Percentiles rank a stretch among this genome's conserved stretches.
phyloP scores from a whole-genome alignment of 148 eudicot species.

The Camellia japonica region DNA sequence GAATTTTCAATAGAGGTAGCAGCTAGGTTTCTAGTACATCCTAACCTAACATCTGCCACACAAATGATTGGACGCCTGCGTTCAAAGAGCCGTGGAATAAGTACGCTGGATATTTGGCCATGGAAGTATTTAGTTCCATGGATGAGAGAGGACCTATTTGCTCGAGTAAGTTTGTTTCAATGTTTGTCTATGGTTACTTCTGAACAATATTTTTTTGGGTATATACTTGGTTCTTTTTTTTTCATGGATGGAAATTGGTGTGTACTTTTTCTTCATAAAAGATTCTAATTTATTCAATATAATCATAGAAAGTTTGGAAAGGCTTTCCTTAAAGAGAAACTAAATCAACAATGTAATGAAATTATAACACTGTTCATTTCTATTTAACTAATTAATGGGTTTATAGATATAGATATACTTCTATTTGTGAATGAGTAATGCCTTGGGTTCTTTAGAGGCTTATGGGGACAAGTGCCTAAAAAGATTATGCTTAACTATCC shows the following conservation, averaged over 20 bases:
- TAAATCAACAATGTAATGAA: background rate
- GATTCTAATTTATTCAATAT: background rate
- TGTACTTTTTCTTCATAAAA: background rate
- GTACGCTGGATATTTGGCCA: slow-evolving; percentile 95
- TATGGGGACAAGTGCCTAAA: background rate
- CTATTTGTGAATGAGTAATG: background rate
- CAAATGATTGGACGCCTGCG: slow-evolving; percentile 54
- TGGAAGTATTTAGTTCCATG: slow-evolving; percentile 99
- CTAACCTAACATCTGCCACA: slow-evolving; percentile 73
- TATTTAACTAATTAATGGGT: background rate
- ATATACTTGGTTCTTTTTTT: background rate
- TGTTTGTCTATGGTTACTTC: background rate
- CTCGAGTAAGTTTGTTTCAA: slow-evolving; percentile 60
- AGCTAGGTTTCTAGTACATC: slow-evolving; percentile 88
- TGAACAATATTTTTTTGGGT: background rate
- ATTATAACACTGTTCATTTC: background rate
- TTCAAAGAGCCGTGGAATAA: slow-evolving; percentile 47
- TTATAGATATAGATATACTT: too few relatives aligned
- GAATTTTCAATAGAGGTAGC: slow-evolving; percentile 94
- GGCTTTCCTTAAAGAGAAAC: background rate
- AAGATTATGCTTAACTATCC: background rate
- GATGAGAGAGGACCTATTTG: slow-evolving; percentile 96
- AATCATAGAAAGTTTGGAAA: background rate
- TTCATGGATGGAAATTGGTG: background rate
- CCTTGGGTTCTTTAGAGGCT: background rate